phyloP scores from a whole-genome alignment of 208 protist genomes.

The Blastocrithidia nonstop region DNA sequence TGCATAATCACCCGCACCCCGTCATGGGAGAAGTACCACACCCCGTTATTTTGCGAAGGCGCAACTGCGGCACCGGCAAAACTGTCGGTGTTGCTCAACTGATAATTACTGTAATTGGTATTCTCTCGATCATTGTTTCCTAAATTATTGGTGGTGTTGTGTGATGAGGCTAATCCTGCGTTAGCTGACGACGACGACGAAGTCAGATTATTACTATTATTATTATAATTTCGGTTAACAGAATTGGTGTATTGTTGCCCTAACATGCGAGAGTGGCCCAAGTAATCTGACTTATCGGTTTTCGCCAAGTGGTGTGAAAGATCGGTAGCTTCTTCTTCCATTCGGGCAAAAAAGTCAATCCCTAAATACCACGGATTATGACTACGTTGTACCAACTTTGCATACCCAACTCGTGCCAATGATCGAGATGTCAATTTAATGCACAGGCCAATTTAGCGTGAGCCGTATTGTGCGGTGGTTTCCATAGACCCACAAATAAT shows the following conservation, averaged over 20 bases:
- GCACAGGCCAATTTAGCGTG: conserved; percentile 71
- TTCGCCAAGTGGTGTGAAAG: conserved; percentile 53
- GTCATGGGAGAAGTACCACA: conserved; percentile 68
- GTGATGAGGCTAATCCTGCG: too few species aligned
- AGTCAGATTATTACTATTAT: too few species aligned
- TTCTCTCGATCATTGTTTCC: too few species aligned
- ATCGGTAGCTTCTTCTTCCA: conserved; percentile 41
- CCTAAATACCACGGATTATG: conserved; percentile 69
- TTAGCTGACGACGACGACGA: too few species aligned
- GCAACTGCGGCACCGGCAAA: too few species aligned
- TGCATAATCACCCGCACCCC: conserved; percentile 38
- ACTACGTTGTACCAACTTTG: conserved; percentile 45
- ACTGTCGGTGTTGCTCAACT: too few species aligned
- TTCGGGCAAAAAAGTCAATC: conserved; percentile 45
- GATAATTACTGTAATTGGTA: too few species aligned
- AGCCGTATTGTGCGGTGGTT: conserved; percentile 62
- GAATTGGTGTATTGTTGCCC: too few species aligned
- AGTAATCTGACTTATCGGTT: conserved; percentile 40
- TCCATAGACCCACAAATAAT: conserved; percentile 57
- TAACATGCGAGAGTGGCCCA: conserved; percentile 22
- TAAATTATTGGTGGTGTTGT: conserved; percentile 21
- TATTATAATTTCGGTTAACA: too few species aligned
- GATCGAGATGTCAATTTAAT: conserved; percentile 52
- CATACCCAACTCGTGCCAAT: conserved; percentile 64
- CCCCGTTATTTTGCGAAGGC: conserved; percentile 10